Evolutionary conservation across 2,329 filamentous ascomycete genomes (phyloP), one percentile per base, ranked within the genome.

Genomic region (Fusarium decemcellulare): DNA sequence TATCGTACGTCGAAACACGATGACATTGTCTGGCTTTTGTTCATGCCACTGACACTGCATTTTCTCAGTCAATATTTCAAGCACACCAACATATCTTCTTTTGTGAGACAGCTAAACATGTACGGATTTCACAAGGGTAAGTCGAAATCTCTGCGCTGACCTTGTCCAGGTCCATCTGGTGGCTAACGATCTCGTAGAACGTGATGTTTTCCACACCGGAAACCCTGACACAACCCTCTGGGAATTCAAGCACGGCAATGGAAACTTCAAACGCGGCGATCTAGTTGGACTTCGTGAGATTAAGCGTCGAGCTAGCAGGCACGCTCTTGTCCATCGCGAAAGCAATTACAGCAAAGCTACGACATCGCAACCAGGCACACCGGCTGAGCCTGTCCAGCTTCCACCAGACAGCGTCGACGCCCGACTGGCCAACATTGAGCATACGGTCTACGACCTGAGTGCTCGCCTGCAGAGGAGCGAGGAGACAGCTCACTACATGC

Each of bases 211-310:
- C 78, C 95, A 98, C 79, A 97, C 94, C 5, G 94, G 94, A 11
- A 95, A 93, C 44, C 94, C 95, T 12, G 96, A 98, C 76, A 94
- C 94, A 18, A 94, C 95, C 1, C 84, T 99, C 32, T 99, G 96
- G 96, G 96, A 99, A 78, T 99, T 99, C 81, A 98, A 98, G 81
- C 96, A 99, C 77, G 96, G 96, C 56, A 97, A 95, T 76, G 95
- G 95, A 56, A 98, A 93, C 79, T 99, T 99, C 84, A 98, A 97
- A 81, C 91, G 95, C 70, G 96, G 96, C 39, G 95, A 99, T 79
- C 84, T 99, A 27, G 91, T 95, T 53, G 94, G 95, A 8, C 83
- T 99, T 65, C 89, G 96, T 44, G 96, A 99, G 77, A 99, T 99
- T 81, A 98, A 98, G 81, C 92, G 96, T 66, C 90, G 96, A 65